Conservation (phyloP, 352 stramenopile species). For the Phytophthora kernoviae region DNA sequence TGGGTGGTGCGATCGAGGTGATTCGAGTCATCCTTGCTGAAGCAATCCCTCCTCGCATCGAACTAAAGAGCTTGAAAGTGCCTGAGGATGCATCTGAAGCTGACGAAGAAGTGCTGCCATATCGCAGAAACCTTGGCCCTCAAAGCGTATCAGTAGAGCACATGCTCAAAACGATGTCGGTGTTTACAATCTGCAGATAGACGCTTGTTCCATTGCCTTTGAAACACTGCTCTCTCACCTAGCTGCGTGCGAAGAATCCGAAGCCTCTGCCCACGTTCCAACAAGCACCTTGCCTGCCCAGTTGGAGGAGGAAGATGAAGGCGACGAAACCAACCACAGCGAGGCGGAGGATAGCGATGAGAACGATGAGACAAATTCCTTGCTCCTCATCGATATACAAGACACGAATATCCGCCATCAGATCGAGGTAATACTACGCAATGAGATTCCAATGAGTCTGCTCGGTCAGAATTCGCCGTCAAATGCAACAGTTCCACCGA, state of each 20-base stretch:
- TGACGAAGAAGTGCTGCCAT: not conserved
- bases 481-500: not conserved
- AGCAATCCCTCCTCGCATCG: conserved; percentile 19
- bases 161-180: not conserved
- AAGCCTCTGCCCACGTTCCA: not conserved
- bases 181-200: conserved; percentile 21
- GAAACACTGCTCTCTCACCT: conserved; percentile 10
- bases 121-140: not conserved
- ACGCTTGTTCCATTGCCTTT: conserved; percentile 3
- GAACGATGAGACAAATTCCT: not conserved
- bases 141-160: not conserved
- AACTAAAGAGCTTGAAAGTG: not conserved
- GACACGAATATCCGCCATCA: conserved; percentile 10
- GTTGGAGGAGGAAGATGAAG: not conserved
- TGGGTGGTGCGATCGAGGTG: conserved; percentile 17
- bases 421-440: conserved; percentile 22
- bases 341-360: not conserved
- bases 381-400: conserved; percentile 18
- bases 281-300: not conserved
- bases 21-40: conserved; percentile 19
- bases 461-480: not conserved
- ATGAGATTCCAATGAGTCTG: conserved; percentile 18
- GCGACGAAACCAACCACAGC: conserved; percentile 3
- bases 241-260: not conserved
- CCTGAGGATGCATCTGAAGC: no score